A percentile compares a stretch with the other conserved stretches of the same genome.
phyloP scores from a whole-genome alignment of 148 eudicot species.

The Chenopodium quinoa region DNA sequence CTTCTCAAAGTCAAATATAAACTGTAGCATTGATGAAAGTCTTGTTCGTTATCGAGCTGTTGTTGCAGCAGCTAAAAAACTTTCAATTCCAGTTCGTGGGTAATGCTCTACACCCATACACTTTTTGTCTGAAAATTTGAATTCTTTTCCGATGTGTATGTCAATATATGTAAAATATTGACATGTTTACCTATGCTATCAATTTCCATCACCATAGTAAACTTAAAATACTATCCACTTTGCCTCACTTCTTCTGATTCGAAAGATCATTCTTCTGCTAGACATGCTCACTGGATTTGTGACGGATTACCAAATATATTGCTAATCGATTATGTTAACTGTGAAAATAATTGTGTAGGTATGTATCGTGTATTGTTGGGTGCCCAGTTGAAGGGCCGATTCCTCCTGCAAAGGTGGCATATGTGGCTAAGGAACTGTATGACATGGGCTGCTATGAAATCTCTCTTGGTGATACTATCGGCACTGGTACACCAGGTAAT shows the following conservation, averaged over 20 bases:
- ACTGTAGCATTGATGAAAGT: constrained; percentile 88
- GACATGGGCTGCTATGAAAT: constrained; percentile 96
- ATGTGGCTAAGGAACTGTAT: constrained; percentile 84
- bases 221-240: not conserved
- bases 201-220: not conserved
- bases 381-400: constrained; percentile 90
- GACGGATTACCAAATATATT: not conserved
- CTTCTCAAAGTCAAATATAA: constrained; percentile 81
- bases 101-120: constrained; percentile 21
- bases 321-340: not conserved
- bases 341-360: constrained; percentile 40
- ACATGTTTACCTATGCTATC: not conserved
- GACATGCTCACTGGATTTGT: constrained; percentile 1
- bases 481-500: constrained; percentile 90
- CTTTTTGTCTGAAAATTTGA: not conserved
- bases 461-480: constrained; percentile 88
- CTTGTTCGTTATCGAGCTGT: constrained; percentile 76
- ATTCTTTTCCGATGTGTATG: too few species aligned
- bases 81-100: constrained; percentile 87
- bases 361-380: constrained; percentile 88
- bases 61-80: constrained; percentile 65
- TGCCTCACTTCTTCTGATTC: not conserved
- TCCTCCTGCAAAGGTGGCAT: constrained; percentile 80
- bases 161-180: too few species aligned
- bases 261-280: not conserved